These are phyloP conservation scores for Vigna hirtella DNA, from an alignment of 306 rosid species.

Conservation along the genomic window DNA sequence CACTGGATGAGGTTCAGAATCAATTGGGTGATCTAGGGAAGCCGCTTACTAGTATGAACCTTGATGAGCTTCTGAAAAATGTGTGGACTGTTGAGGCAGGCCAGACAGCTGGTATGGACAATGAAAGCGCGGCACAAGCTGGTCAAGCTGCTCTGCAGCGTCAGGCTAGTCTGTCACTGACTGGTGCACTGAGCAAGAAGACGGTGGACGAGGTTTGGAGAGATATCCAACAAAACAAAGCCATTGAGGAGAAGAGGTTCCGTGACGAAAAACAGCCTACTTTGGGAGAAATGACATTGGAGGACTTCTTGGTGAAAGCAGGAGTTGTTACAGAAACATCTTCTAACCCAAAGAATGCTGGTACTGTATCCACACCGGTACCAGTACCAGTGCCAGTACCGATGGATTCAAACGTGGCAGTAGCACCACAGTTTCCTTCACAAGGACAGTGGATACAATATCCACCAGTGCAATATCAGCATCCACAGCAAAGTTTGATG, in stretches of 20 bases:
- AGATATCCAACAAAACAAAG: conserved; percentile 87
- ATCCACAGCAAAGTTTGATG: conserved; percentile 76
- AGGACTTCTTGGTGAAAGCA: conserved; percentile 97
- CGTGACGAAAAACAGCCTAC: conserved; percentile 75
- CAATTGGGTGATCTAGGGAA: conserved; percentile 94
- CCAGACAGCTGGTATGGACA: conserved; percentile 61
- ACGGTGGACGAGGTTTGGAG: conserved; percentile 99
- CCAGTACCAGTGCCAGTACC: too few species aligned
- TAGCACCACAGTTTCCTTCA: conserved; percentile 65
- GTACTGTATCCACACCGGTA: conserved; percentile 34
- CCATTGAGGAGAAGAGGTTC: conserved; percentile 59
- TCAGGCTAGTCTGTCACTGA: conserved; percentile 85
- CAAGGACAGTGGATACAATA: conserved; percentile 89
- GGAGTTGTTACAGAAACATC: conserved; percentile 83
- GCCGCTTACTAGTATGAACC: conserved; percentile 96
- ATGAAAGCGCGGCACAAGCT: conserved; percentile 58
- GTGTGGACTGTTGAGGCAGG: conserved; percentile 89
- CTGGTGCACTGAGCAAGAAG: conserved; percentile 82
- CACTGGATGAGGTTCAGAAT: conserved; percentile 94
- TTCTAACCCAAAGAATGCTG: conserved; percentile 49
- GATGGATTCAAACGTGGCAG: conserved; percentile 55
- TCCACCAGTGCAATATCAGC: conserved; percentile 74
- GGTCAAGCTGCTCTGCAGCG: conserved; percentile 73
- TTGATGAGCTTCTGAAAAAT: conserved; percentile 94
- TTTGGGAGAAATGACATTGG: conserved; percentile 98